Conservation (phyloP, 2,329 filamentous ascomycete genomes). For the Diaporthe longicolla region DNA sequence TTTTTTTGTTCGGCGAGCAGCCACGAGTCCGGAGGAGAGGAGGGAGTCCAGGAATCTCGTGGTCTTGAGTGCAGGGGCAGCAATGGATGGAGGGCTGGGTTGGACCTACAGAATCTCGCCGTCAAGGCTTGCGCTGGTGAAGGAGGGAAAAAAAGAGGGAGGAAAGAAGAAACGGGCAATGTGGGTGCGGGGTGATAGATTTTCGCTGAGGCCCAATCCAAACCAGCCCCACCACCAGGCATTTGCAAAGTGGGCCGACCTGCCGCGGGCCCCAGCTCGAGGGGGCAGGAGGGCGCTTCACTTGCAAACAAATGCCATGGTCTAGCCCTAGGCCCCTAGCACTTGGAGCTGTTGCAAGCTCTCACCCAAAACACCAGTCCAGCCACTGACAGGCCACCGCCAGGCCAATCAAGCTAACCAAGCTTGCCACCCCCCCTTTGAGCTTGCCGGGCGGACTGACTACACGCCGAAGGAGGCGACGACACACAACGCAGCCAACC, state of each 20-base stretch:
- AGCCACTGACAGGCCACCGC: not conserved
- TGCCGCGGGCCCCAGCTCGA: slow-evolving; percentile 8
- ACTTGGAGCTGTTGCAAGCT: slow-evolving; percentile 21
- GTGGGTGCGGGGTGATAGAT: slow-evolving; percentile 41
- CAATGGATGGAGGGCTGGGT: not conserved
- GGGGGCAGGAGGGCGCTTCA: slow-evolving; percentile 28
- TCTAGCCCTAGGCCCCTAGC: slow-evolving; percentile 43
- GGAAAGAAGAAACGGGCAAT: slow-evolving; percentile 40
- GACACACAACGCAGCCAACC: not conserved
- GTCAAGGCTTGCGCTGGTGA: slow-evolving; percentile 44
- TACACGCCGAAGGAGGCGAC: slow-evolving; percentile 17
- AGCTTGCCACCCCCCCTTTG: not conserved
- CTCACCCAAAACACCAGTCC: slow-evolving; percentile 19
- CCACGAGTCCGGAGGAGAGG: not conserved
- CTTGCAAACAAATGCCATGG: slow-evolving; percentile 36
- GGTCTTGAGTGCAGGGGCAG: not conserved
- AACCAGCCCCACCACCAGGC: slow-evolving; percentile 36
- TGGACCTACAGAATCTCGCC: slow-evolving; percentile 42
- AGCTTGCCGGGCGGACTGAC: slow-evolving; percentile 5
- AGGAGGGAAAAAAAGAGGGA: slow-evolving; percentile 40
- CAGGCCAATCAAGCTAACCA: slow-evolving; percentile 1
- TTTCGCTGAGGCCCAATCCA: slow-evolving; percentile 40
- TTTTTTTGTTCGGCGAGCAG: not conserved
- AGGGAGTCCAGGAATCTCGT: not conserved
- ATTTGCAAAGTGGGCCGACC: slow-evolving; percentile 40